A percentile compares a stretch with the other conserved stretches of the same genome.
These are phyloP conservation scores for Eutypella sp. DNA, from an alignment of 2,329 filamentous ascomycete species.

Conservation along the genomic window DNA sequence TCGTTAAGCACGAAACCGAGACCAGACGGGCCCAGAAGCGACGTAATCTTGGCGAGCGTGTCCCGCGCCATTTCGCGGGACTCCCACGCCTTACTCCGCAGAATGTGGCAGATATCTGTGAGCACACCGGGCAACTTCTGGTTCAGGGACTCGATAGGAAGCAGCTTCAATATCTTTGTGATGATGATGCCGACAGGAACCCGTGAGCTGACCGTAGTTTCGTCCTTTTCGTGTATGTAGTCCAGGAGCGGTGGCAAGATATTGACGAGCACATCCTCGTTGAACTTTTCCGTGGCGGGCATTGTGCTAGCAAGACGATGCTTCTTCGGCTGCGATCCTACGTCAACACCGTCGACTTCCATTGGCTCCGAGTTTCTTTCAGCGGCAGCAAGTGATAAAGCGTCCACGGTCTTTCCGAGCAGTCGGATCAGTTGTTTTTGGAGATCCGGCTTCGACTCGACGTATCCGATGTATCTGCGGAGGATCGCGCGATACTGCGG, in stretches of 20 bases:
- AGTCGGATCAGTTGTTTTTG: constrained; percentile 84
- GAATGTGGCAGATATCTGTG: constrained; percentile 87
- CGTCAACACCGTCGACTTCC: constrained; percentile 33
- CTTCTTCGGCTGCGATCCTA: constrained; percentile 16
- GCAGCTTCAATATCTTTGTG: constrained; percentile 77
- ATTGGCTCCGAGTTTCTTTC: constrained; percentile 35
- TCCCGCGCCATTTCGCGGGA: constrained; percentile 86
- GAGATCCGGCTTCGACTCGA: constrained; percentile 73
- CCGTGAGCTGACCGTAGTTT: constrained; percentile 87
- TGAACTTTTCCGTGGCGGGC: constrained; percentile 62
- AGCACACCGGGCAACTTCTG: constrained; percentile 75
- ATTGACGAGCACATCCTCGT: constrained; percentile 65
- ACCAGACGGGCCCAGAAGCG: constrained; percentile 73
- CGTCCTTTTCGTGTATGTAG: constrained; percentile 91
- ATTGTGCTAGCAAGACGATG: constrained; percentile 57
- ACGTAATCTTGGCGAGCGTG: constrained; percentile 78
- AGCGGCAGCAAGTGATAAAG: constrained; percentile 53
- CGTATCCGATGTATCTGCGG: constrained; percentile 75
- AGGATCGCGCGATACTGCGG: constrained; percentile 82
- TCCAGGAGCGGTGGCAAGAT: constrained; percentile 76
- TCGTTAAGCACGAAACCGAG: constrained; percentile 94
- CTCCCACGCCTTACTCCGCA: constrained; percentile 83
- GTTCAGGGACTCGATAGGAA: constrained; percentile 69
- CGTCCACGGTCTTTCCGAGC: constrained; percentile 75
- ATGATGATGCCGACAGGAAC: constrained; percentile 85